Percentiles rank a stretch among this genome's conserved stretches.
Evolutionary conservation across 495 filamentous ascomycete genomes (phyloP).

Genomic region (Tuber aestivum): DNA sequence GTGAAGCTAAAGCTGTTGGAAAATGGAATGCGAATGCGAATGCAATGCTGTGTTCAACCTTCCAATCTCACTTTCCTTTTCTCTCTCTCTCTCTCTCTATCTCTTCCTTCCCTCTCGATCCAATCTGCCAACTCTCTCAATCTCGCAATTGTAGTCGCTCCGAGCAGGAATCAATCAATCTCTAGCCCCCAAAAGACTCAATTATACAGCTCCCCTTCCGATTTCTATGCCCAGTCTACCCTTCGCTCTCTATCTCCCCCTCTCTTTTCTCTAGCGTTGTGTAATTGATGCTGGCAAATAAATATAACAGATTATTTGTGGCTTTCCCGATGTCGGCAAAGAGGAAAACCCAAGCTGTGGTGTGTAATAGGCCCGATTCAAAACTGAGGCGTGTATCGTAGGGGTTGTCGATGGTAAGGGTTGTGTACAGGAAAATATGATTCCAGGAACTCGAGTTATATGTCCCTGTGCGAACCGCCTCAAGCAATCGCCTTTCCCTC

Average conservation of each 20-base stretch:
- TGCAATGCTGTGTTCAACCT: not conserved
- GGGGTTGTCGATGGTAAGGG: not conserved
- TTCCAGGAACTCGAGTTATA: slow-evolving; percentile 2
- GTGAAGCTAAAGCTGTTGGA: slow-evolving; percentile 2
- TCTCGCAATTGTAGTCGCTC: not conserved
- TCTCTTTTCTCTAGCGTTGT: not conserved
- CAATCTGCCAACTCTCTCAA: not conserved
- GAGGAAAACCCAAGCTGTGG: not conserved
- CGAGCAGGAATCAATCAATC: not conserved
- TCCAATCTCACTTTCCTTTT: not conserved
- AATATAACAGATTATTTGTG: too few species aligned
- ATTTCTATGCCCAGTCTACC: slow-evolving; percentile 1
- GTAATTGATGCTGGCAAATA: not conserved
- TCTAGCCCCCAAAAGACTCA: not conserved
- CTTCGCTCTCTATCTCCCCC: not conserved
- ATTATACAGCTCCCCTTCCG: not conserved
- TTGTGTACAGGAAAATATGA: not conserved
- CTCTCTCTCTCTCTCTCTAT: not conserved
- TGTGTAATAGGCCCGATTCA: not conserved
- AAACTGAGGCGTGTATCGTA: slow-evolving; percentile 2
- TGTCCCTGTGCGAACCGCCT: not conserved
- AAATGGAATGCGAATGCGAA: not conserved
- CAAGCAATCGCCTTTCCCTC: not conserved
- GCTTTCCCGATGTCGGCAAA: not conserved
- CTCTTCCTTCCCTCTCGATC: not conserved